These are phyloP conservation scores for Trichoderma asperelloides DNA, from an alignment of 495 filamentous ascomycete species.

Conservation along the genomic window DNA sequence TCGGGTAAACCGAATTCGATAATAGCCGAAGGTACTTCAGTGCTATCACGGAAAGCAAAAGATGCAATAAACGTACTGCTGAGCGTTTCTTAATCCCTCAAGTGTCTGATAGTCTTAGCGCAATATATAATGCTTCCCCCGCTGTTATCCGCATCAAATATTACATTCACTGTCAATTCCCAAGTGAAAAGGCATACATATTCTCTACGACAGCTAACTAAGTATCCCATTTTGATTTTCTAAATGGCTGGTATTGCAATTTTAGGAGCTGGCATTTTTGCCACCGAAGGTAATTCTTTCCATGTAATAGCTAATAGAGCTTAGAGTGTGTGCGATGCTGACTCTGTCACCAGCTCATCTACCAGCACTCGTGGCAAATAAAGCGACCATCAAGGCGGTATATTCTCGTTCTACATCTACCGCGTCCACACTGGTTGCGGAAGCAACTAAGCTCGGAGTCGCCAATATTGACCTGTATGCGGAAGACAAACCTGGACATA, in stretches of 20 bases:
- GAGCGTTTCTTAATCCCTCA: background rate
- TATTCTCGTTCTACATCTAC: constrained; percentile 51
- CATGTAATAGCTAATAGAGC: constrained; percentile 9
- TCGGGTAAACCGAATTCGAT: background rate
- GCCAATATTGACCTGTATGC: constrained; percentile 42
- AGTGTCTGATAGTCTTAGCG: background rate
- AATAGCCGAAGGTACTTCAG: background rate
- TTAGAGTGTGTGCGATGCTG: background rate
- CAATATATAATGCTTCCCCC: background rate
- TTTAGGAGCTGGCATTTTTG: constrained; percentile 53
- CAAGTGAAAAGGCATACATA: background rate
- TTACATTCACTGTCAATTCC: too few species aligned
- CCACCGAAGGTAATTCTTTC: constrained; percentile 33
- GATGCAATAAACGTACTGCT: background rate
- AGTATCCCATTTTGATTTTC: background rate
- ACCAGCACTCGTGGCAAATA: constrained; percentile 35
- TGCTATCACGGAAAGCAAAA: background rate
- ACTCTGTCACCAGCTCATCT: constrained; percentile 25
- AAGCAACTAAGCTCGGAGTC: constrained; percentile 22
- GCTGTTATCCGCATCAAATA: background rate
- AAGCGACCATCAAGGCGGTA: constrained; percentile 48
- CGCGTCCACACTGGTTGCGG: constrained; percentile 13
- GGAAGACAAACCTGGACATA: constrained; percentile 48
- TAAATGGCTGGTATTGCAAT: constrained; percentile 39
- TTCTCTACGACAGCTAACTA: background rate